A percentile compares a stretch with the other conserved stretches of the same genome.
phyloP scores from a whole-genome alignment of 148 eudicot species.

The Bassia scoparia region DNA sequence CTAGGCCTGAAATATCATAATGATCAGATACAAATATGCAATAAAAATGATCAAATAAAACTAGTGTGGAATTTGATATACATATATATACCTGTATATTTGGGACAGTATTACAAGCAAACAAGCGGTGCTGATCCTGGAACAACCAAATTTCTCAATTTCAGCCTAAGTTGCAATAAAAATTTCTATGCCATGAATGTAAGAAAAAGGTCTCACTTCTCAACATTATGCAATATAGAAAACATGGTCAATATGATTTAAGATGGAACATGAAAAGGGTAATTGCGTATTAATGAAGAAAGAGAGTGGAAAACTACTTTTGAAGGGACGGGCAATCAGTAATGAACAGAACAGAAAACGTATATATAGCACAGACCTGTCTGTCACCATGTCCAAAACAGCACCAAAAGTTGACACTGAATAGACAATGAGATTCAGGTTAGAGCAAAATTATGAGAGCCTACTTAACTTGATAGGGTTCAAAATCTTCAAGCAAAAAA shows the following conservation, averaged over 20 bases:
- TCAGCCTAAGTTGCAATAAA: background rate
- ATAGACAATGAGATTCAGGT: constrained; percentile 13
- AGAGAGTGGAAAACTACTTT: no score
- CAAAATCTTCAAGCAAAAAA: background rate
- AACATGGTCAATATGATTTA: background rate
- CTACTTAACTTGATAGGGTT: background rate
- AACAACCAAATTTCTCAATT: constrained; percentile 11
- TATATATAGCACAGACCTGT: constrained; percentile 45
- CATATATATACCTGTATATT: constrained; percentile 72
- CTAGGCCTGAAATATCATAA: constrained; percentile 60
- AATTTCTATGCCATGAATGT: background rate
- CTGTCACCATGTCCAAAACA: constrained; percentile 94
- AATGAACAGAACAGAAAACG: background rate
- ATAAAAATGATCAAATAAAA: background rate
- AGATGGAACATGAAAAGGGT: no score
- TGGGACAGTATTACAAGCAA: constrained; percentile 86
- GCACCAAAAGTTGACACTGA: constrained; percentile 90
- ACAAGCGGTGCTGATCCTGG: constrained; percentile 98
- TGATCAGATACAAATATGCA: no score
- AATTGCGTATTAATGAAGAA: no score
- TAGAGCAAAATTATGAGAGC: constrained; percentile 10
- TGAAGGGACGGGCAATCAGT: no score
- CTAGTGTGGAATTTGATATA: background rate
- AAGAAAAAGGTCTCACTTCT: background rate
- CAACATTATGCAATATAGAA: background rate